Evolutionary conservation across 805 yeast genomes (phyloP).

Genomic region (Candida wancherniae): DNA sequence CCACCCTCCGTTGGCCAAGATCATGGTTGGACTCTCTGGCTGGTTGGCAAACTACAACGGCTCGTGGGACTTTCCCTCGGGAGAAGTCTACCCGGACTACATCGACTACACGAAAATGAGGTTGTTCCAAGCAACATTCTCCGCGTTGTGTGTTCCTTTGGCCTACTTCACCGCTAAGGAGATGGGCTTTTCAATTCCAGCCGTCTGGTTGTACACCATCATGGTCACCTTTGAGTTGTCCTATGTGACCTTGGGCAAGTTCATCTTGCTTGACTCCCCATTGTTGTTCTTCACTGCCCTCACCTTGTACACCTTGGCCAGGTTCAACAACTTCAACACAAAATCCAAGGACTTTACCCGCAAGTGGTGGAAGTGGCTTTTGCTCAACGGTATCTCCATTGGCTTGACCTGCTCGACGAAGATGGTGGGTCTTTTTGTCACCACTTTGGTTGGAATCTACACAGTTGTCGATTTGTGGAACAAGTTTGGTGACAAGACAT

Average conservation of each 20-base stretch:
- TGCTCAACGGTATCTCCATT: conserved; percentile 75
- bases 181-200: conserved; percentile 64
- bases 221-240: conserved; percentile 82
- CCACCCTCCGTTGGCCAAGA: conserved; percentile 83
- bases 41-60: conserved; percentile 84
- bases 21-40: conserved; percentile 75
- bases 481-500: conserved; percentile 63
- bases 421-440: conserved; percentile 94
- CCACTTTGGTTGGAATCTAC: conserved; percentile 82
- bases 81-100: conserved; percentile 67
- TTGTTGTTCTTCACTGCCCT: conserved; percentile 81
- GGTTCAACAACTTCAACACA: conserved; percentile 60
- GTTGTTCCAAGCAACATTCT: conserved; percentile 77
- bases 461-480: conserved; percentile 86
- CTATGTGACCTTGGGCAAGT: conserved; percentile 79
- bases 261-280: conserved; percentile 89
- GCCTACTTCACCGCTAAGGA: conserved; percentile 78
- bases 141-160: conserved; percentile 79
- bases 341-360: conserved; percentile 49
- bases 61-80: conserved; percentile 83
- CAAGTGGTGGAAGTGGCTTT: conserved; percentile 92
- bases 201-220: conserved; percentile 73
- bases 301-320: conserved; percentile 68
- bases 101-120: conserved; percentile 84
- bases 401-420: conserved; percentile 92